Percentiles rank a stretch among this genome's conserved stretches.
These are phyloP conservation scores for Candida ulmi DNA, from an alignment of 805 yeast species.

Conservation along the genomic window DNA sequence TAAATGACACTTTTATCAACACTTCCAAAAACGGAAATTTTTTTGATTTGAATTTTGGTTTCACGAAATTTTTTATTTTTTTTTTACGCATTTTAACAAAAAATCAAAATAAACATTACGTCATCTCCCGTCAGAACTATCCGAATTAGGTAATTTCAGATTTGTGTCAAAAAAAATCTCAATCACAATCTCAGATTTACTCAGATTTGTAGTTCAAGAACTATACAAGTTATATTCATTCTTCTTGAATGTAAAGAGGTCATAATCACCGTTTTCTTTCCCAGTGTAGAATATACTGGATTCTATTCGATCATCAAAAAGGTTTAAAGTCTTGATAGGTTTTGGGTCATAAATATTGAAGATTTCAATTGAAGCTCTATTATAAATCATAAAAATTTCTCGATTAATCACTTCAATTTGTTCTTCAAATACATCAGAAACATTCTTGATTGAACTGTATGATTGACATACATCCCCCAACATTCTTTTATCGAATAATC, in stretches of 20 bases:
- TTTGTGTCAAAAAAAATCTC: neutral
- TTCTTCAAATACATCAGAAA: slow-evolving; percentile 8
- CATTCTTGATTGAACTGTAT: slow-evolving; percentile 4
- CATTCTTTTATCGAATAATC: slow-evolving; percentile 8
- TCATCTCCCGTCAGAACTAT: neutral
- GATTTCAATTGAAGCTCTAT: slow-evolving; percentile 5
- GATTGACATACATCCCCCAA: too few relatives aligned
- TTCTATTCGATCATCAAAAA: neutral
- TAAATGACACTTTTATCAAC: neutral
- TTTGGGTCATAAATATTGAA: slow-evolving; percentile 1
- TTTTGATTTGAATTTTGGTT: neutral
- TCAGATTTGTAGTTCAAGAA: too few relatives aligned
- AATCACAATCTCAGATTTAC: too few relatives aligned
- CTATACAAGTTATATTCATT: too few relatives aligned
- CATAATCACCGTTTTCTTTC: neutral
- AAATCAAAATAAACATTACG: too few relatives aligned
- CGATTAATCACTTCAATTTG: slow-evolving; percentile 1
- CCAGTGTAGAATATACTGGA: neutral
- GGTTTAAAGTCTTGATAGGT: slow-evolving; percentile 9
- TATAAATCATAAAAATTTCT: slow-evolving; percentile 6
- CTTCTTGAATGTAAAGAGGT: neutral
- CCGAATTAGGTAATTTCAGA: neutral
- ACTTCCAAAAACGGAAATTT: neutral
- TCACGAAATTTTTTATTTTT: too few relatives aligned
- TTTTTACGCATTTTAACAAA: too few relatives aligned